Evolutionary conservation across 1,139 yeast species (phyloP), one percentile per base, ranked within the genome.

Genomic region (Sugiyamaella sp.): DNA sequence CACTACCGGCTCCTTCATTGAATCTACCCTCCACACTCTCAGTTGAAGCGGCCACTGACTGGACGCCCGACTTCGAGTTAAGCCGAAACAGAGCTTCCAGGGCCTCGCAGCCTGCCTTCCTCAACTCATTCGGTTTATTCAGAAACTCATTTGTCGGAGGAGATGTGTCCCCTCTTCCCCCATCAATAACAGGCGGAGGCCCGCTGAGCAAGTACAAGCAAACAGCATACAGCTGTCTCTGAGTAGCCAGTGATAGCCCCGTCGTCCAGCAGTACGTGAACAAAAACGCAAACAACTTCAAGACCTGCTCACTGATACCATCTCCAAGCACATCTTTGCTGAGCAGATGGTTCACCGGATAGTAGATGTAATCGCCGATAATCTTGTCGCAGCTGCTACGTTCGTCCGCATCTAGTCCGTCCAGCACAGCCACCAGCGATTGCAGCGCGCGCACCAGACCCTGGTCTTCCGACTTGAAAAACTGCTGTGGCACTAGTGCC

Each of bases 321-420:
- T 77, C 80, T 2, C 78, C 74, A 1, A 81, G 62, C 12, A 47
- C 48, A 19, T 71, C 67, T 45, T 68, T 64, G 57, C 79, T 78
- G 37, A 85, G 66, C 1, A 84, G 64, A 54, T 76, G 76, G 1
- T 82, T 76, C 1, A 85, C 60, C 0, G 90, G 89, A 24, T 81
- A 78, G 65, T 82, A 84, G 1, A 84, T 74, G 57, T 84, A 83
- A 60, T 84, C 88, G 0, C 85, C 87, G 19, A 84, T 65, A 74
- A 52, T 45, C 27, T 52, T 54, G 25, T 55, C 60, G 17, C 54
- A 46, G 12, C 24, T 20, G 38, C 24, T 17, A 3, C 22, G 12
- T 33, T 54, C 59, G 8, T 63, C 59, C n/a, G 51, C 32, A 10
- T 49, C 39, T n/a, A 63, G 51, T 4, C 48, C 24, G 17, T 53